Evolutionary conservation across 2,329 filamentous ascomycete species (phyloP).

Genomic region (Pyrenochaeta sp.): DNA sequence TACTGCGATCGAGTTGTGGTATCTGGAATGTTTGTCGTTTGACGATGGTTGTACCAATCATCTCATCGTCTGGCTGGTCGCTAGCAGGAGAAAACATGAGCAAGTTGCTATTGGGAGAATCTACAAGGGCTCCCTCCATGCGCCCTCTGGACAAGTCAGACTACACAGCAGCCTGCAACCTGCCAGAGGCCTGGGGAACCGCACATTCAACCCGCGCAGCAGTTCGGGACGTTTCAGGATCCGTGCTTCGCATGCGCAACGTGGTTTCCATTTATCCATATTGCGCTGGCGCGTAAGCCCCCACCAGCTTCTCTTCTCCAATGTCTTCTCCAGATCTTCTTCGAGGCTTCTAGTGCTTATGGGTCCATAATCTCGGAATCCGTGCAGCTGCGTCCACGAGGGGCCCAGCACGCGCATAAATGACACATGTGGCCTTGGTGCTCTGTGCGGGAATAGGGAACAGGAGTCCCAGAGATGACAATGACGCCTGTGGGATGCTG

Average conservation of each 20-base stretch:
- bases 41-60: slow-evolving; percentile 1
- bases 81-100: too few species aligned
- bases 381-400: slow-evolving; percentile 17
- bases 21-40: background rate
- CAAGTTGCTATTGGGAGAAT: too few species aligned
- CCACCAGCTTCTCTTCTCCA: slow-evolving; percentile 10
- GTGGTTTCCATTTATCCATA: slow-evolving; percentile 24
- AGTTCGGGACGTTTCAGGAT: slow-evolving; percentile 11
- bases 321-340: slow-evolving; percentile 26
- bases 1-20: slow-evolving; percentile 5
- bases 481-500: background rate
- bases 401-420: slow-evolving; percentile 7
- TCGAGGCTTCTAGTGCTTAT: slow-evolving; percentile 29
- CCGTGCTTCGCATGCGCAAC: slow-evolving; percentile 13
- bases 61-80: background rate
- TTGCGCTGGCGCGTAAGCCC: slow-evolving; percentile 14
- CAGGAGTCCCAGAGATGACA: background rate
- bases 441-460: background rate
- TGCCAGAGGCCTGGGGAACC: background rate
- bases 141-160: slow-evolving; percentile 10
- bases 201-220: background rate
- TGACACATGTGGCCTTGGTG: slow-evolving; percentile 7
- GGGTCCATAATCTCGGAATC: slow-evolving; percentile 22
- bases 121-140: background rate
- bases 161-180: slow-evolving; percentile 3